A percentile compares a stretch with the other conserved stretches of the same genome.
Evolutionary conservation across 169 alveolate species (phyloP).

Genomic region (Plasmodium gaboni): DNA sequence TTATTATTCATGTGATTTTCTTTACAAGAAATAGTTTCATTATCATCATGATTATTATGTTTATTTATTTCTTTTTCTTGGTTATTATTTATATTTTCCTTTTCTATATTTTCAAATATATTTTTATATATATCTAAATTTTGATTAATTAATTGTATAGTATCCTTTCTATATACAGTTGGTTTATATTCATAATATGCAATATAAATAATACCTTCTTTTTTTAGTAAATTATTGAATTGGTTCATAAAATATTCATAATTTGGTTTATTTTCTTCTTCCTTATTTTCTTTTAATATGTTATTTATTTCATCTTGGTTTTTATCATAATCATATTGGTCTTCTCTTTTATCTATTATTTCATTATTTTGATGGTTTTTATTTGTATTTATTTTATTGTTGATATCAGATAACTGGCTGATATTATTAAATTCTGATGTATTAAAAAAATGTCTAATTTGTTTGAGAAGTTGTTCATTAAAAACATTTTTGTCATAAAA

Average conservation of each 20-base stretch:
- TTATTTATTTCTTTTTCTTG: conserved; percentile 7
- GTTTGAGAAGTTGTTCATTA: conserved; percentile 17
- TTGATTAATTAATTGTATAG: conserved; percentile 51
- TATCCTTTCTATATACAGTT: conserved; percentile 48
- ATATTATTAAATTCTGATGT: background rate
- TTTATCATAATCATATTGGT: conserved; percentile 10
- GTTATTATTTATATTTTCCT: background rate
- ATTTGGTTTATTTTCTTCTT: background rate
- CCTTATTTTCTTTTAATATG: background rate
- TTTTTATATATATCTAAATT: conserved; percentile 33
- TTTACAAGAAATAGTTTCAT: background rate
- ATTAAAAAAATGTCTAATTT: conserved; percentile 7
- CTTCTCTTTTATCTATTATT: background rate
- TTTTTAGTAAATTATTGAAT: conserved; percentile 45
- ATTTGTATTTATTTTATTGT: background rate
- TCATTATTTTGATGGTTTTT: background rate
- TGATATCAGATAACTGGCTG: background rate
- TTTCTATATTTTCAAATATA: conserved; percentile 33
- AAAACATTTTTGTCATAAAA: conserved; percentile 15
- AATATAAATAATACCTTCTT: conserved; percentile 61
- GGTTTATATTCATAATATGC: conserved; percentile 75
- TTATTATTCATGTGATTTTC: background rate
- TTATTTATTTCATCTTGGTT: no score
- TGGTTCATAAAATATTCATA: conserved; percentile 5
- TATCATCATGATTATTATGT: background rate